Conservation (phyloP, 108 stramenopile species). For the Stephanodiscus minutulus region DNA sequence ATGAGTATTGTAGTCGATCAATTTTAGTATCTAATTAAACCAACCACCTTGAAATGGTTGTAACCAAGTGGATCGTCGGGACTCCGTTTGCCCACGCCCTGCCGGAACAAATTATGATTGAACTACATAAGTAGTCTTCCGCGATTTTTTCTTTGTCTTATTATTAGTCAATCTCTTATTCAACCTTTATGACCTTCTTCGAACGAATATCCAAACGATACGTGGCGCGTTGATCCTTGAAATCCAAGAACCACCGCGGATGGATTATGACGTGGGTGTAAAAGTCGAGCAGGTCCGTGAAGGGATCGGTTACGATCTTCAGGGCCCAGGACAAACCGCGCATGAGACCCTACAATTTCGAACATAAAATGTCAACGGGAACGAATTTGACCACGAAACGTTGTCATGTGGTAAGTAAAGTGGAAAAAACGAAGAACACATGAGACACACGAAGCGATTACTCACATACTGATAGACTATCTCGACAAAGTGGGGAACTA, state of each 20-base stretch:
- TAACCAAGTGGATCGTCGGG: no score
- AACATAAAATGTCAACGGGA: neutral
- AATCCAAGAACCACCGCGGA: conserved; percentile 57
- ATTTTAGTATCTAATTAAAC: no score
- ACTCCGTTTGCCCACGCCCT: no score
- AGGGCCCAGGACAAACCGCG: conserved; percentile 57
- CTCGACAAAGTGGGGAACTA: conserved; percentile 58
- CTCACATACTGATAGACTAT: conserved; percentile 50
- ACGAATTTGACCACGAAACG: neutral
- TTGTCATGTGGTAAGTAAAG: neutral
- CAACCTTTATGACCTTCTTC: conserved; percentile 51
- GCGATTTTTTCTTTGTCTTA: neutral
- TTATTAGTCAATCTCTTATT: conserved; percentile 4
- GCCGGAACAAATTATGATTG: no score
- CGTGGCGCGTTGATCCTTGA: conserved; percentile 53
- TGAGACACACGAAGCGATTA: neutral
- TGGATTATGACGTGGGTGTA: conserved; percentile 53
- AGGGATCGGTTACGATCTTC: conserved; percentile 60
- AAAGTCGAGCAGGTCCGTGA: conserved; percentile 59
- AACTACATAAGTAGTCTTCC: no score
- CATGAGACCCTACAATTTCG: conserved; percentile 26
- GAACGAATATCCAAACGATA: conserved; percentile 53
- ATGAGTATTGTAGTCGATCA: no score
- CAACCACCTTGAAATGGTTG: no score
- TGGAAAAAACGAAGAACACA: neutral